These are phyloP conservation scores for Inga leiocalycina DNA, from an alignment of 306 rosid genomes.

Conservation along the genomic window DNA sequence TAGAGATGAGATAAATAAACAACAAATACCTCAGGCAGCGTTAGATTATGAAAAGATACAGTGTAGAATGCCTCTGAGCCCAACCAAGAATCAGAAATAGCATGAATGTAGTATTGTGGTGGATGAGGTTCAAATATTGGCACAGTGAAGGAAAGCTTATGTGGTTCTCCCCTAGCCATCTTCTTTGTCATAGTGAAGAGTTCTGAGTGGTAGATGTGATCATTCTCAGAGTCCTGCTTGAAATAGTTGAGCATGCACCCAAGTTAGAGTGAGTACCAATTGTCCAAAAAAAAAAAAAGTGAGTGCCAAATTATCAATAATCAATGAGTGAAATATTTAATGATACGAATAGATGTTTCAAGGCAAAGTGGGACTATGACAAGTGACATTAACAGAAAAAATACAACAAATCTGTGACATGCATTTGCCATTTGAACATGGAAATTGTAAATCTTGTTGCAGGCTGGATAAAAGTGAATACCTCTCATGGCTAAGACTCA, in stretches of 20 bases:
- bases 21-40: constrained; percentile 76
- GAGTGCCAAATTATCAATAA: constrained; percentile 17
- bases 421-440: constrained; percentile 17
- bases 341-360: background rate
- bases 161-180: constrained; percentile 86
- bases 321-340: constrained; percentile 9
- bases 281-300: background rate
- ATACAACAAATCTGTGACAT: constrained; percentile 11
- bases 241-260: constrained; percentile 37
- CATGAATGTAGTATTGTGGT: constrained; percentile 91
- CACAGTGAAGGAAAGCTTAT: constrained; percentile 90
- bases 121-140: constrained; percentile 99
- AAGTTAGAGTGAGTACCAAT: constrained; percentile 20
- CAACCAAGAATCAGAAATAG: constrained; percentile 98
- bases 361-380: background rate
- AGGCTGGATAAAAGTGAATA: constrained; percentile 11
- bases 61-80: constrained; percentile 87
- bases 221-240: constrained; percentile 90
- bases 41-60: constrained; percentile 84
- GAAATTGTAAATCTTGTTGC: constrained; percentile 17
- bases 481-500: constrained; percentile 7
- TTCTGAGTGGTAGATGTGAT: constrained; percentile 91
- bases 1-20: constrained; percentile 26
- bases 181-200: constrained; percentile 82
- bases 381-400: constrained; percentile 6